Evolutionary conservation across 2,329 filamentous ascomycete genomes (phyloP).

Genomic region (Talaromyces rugulosus): DNA sequence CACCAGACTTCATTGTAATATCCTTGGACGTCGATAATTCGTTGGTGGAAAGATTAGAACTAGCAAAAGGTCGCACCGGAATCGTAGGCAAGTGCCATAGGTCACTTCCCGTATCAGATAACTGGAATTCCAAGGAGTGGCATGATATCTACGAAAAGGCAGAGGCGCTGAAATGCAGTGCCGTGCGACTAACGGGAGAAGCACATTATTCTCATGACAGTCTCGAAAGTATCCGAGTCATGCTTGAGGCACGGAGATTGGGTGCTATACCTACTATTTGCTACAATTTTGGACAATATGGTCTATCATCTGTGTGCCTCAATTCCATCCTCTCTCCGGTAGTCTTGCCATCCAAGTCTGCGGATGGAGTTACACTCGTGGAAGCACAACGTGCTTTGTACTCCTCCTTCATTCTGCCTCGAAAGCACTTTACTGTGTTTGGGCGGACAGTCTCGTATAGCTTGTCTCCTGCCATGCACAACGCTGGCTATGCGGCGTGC

Average conservation of each 20-base stretch:
- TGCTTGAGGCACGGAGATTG: conserved; percentile 56
- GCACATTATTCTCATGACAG: not conserved
- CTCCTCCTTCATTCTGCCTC: conserved; percentile 62
- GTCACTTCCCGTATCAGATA: not conserved
- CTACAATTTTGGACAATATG: conserved; percentile 61
- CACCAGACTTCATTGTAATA: conserved; percentile 7
- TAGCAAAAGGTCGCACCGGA: conserved; percentile 4
- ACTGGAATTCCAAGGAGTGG: conserved; percentile 1
- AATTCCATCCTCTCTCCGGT: conserved; percentile 63
- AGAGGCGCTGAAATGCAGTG: conserved; percentile 1
- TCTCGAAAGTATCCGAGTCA: conserved; percentile 36
- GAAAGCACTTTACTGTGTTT: conserved; percentile 69
- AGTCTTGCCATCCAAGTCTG: conserved; percentile 46
- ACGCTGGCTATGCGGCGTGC: conserved; percentile 60
- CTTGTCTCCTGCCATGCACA: conserved; percentile 74
- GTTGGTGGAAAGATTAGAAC: not conserved
- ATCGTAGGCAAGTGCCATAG: conserved; percentile 8
- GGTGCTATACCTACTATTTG: conserved; percentile 53
- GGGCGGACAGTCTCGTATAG: conserved; percentile 70
- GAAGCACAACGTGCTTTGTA: conserved; percentile 64
- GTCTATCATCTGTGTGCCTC: conserved; percentile 62
- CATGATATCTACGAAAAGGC: conserved; percentile 4
- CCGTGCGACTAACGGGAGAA: conserved; percentile 7
- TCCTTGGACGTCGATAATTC: not conserved
- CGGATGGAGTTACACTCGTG: conserved; percentile 52